A percentile compares a stretch with the other conserved stretches of the same genome.
Evolutionary conservation across 805 yeast species (phyloP).

Genomic region (Saccharomycopsis fodiens): DNA sequence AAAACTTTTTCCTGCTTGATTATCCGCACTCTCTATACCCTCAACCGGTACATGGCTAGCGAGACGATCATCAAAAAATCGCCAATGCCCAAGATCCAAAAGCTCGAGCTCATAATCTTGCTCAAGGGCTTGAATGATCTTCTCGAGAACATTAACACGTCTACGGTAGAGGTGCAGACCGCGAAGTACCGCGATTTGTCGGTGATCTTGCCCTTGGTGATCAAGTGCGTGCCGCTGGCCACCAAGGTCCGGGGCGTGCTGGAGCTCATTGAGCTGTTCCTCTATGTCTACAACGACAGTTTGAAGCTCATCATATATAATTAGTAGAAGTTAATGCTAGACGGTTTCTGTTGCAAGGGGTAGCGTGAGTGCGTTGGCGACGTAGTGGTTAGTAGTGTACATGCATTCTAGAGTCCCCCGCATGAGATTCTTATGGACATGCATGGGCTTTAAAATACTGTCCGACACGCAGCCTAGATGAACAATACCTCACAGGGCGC

Average conservation of each 20-base stretch:
- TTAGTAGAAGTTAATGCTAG: too few relatives aligned
- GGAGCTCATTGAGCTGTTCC: slow-evolving; percentile 9
- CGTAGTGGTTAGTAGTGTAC: too few relatives aligned
- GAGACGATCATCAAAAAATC: slow-evolving; percentile 46
- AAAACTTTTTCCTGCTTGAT: slow-evolving; percentile 41
- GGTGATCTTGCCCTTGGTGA: slow-evolving; percentile 15
- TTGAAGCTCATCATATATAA: background rate
- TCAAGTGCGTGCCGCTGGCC: slow-evolving; percentile 8
- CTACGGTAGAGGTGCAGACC: slow-evolving; percentile 1
- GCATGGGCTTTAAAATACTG: too few relatives aligned
- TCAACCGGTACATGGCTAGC: slow-evolving; percentile 60
- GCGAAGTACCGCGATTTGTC: slow-evolving; percentile 3
- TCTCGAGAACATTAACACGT: slow-evolving; percentile 11
- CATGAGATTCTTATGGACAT: too few relatives aligned
- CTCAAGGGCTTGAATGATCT: slow-evolving; percentile 36
- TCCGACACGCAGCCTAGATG: too few relatives aligned
- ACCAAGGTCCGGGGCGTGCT: slow-evolving; percentile 11
- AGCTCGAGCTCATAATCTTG: slow-evolving; percentile 47
- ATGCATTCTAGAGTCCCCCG: too few relatives aligned
- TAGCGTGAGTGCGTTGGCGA: too few relatives aligned
- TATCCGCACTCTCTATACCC: slow-evolving; percentile 49
- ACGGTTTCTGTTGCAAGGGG: too few relatives aligned
- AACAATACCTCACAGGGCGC: too few relatives aligned
- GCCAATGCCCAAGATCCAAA: slow-evolving; percentile 64
- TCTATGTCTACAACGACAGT: slow-evolving; percentile 4